Conservation (phyloP, 305 asterid species). For the Solanum chacoense region DNA sequence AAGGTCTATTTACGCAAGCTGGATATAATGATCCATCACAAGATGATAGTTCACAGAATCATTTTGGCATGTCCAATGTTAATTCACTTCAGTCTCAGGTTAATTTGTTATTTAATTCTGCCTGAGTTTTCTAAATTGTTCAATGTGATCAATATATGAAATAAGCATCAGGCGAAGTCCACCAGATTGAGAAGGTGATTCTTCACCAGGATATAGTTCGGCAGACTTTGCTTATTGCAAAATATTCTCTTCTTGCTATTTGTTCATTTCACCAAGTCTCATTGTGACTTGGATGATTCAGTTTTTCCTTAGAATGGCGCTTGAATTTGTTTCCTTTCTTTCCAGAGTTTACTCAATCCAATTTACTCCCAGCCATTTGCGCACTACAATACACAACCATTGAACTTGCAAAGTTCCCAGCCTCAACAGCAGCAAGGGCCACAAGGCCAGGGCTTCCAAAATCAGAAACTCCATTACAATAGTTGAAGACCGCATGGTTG, state of each 20-base stretch:
- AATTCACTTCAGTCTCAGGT: slow-evolving; percentile 90
- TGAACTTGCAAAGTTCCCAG: slow-evolving; percentile 53
- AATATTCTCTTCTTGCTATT: neutral
- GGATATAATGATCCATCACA: slow-evolving; percentile 74
- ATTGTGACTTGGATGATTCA: neutral
- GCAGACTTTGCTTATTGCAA: neutral
- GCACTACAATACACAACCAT: slow-evolving; percentile 71
- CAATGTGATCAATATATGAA: neutral
- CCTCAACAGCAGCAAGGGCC: slow-evolving; percentile 51
- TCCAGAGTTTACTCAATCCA: slow-evolving; percentile 68
- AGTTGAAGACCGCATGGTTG: slow-evolving; percentile 32
- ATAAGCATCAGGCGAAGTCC: neutral
- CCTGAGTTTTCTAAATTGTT: neutral
- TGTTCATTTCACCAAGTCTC: neutral
- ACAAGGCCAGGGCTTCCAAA: slow-evolving; percentile 71
- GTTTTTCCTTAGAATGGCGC: neutral
- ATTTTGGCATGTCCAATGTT: slow-evolving; percentile 52
- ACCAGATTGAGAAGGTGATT: neutral
- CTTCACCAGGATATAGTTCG: neutral
- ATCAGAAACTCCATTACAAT: slow-evolving; percentile 68
- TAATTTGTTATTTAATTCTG: neutral
- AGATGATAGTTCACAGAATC: slow-evolving; percentile 84
- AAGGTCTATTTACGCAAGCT: slow-evolving; percentile 89
- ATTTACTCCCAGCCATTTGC: slow-evolving; percentile 78
- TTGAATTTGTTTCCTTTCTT: neutral